Base-by-base conservation (phyloP, 768 basidiomycete genomes). In the Kwoniella heveanensis region DNA sequence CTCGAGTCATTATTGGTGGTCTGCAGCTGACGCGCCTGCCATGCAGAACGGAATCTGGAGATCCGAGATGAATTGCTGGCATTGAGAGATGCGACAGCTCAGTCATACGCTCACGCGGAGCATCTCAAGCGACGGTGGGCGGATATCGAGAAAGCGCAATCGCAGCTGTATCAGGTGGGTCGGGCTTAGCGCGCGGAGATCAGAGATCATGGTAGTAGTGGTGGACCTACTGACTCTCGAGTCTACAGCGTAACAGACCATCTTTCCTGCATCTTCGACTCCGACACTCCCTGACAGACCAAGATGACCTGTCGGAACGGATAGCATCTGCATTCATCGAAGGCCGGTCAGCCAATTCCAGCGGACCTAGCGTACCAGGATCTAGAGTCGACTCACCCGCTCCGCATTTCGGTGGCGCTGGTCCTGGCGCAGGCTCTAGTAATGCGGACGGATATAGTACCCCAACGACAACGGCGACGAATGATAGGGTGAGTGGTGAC, bases 251-350 rank as follows among this genome's bases (percentile, higher is more conserved):
- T 51, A 89, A 90, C 72, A 86, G 87, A 1, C 88, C 91, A 0
- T 89, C 91, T 70, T 95, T 96, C 74, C 87, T 97, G 29, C 85
- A 91, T 51, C 86, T 94, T 82, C 88, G 94, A 1, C 84, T 95
- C 13, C 85, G 87, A 48, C 93, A 97, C 76, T 89, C 92, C 30
- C 88, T 89, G 19, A 92, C 89, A 0, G 88, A 89, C 22, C 93
- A 94, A 80, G 95, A 98, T 68, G 92, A 93, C 62, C 82, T 85
- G 15, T 93, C 92, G 1, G 95, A 98, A 79, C 83, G 86, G 1
- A 81, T 95, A 24, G 92, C 92, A 0, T 85, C 87, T n/a, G 81
- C 86, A 0, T 96, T 97, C 76, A 85, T 96, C 26, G 87, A 89
- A 60, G 86, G 86, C 6, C 83, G 84, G 9, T 74, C n/a, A n/a